Evolutionary conservation across 345 rosid genomes (phyloP).

Genomic region (Populus nigra): DNA sequence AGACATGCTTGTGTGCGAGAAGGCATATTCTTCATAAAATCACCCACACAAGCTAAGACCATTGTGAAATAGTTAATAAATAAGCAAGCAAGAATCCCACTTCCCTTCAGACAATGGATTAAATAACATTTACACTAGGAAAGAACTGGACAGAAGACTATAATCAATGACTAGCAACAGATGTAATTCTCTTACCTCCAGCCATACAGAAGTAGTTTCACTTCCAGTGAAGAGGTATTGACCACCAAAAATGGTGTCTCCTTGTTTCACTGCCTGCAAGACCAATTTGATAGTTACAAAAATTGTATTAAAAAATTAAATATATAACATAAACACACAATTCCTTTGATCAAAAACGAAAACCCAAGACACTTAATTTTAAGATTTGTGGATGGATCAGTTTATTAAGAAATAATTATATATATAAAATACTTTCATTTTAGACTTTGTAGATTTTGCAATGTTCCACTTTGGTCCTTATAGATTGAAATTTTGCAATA

Average conservation of each 20-base stretch:
- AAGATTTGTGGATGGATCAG: no score
- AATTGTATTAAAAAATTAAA: neutral
- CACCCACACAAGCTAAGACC: neutral
- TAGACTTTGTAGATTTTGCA: no score
- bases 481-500: no score
- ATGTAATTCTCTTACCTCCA: slow-evolving; percentile 56
- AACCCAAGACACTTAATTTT: neutral
- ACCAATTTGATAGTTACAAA: slow-evolving; percentile 17
- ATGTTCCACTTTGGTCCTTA: no score
- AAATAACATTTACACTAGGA: no score
- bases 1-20: neutral
- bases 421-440: no score
- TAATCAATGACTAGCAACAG: neutral
- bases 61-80: neutral
- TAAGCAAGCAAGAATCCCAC: neutral
- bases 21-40: neutral
- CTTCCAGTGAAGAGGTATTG: slow-evolving; percentile 96
- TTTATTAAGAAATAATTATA: no score
- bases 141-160: neutral
- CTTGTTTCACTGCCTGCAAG: slow-evolving; percentile 79
- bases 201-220: slow-evolving; percentile 97
- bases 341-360: neutral
- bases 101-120: neutral
- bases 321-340: neutral
- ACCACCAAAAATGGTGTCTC: slow-evolving; percentile 92